Evolutionary conservation across 2,329 filamentous ascomycete genomes (phyloP).

Genomic region (Trematosphaeria pertusa): DNA sequence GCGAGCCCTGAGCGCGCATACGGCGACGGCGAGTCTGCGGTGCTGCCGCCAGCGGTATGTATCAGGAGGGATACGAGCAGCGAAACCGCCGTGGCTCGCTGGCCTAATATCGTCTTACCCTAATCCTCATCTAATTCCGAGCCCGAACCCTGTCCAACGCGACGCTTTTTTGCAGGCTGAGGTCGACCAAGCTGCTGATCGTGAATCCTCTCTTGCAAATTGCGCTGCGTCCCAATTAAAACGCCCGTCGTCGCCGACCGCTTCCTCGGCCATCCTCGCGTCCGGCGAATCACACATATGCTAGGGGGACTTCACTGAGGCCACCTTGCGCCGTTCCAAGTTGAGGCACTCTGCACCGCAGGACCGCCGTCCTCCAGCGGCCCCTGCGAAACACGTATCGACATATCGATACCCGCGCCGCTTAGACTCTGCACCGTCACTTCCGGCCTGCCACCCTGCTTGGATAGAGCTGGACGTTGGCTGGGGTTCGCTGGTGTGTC

Average conservation of each 20-base stretch:
- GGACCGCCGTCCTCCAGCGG: constrained; percentile 36
- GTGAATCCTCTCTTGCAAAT: constrained; percentile 41
- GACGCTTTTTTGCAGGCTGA: constrained; percentile 43
- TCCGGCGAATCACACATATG: constrained; percentile 36
- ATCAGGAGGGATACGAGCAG: constrained; percentile 41
- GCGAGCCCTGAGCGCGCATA: constrained; percentile 16
- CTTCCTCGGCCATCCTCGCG: constrained; percentile 24
- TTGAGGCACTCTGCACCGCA: constrained; percentile 49
- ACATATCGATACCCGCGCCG: constrained; percentile 22
- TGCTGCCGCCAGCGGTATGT: constrained; percentile 31
- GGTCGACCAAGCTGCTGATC: constrained; percentile 43
- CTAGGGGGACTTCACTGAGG: constrained; percentile 20
- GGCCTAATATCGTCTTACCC: constrained; percentile 42
- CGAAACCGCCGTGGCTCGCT: constrained; percentile 28
- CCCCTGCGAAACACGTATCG: constrained; percentile 48
- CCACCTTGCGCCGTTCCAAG: constrained; percentile 40
- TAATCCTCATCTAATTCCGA: constrained; percentile 44
- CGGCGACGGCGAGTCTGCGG: constrained; percentile 26
- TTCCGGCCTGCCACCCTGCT: constrained; percentile 17
- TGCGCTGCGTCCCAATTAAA: constrained; percentile 43
- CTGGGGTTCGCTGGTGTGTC: constrained; percentile 22
- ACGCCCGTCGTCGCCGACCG: constrained; percentile 26
- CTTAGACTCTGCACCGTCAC: constrained; percentile 12
- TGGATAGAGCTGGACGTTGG: constrained; percentile 9
- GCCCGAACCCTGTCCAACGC: constrained; percentile 45